Base-by-base conservation (phyloP, 2,329 filamentous ascomycete genomes). In the Remersonia thermophila region DNA sequence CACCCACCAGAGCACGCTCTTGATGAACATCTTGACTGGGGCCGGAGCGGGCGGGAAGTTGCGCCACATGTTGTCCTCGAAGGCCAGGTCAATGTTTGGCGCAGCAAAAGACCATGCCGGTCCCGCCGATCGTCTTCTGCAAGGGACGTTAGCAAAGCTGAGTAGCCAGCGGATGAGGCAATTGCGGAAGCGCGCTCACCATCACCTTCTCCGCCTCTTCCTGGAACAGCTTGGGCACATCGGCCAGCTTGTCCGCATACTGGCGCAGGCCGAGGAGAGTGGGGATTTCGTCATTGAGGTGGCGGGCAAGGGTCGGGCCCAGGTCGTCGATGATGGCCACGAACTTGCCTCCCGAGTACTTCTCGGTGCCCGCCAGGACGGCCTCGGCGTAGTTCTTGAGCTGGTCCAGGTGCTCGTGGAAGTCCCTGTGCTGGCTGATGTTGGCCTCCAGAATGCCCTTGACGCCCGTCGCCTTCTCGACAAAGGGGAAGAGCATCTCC, bases 361-460 rank as follows among this genome's bases (percentile, higher is more conserved):
- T 35, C 10, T 50, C 46, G 32, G 46, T 48, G 3, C 41, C 45
- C 2, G 36, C 45, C 15, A 35, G 17, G 5, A 53, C 46, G 10
- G 30, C 44, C 10, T 49, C 38, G 3, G 54, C 39, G 36, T 57
- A 57, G 2, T 37, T 33, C 7, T 49, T 44, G 14, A 59, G 55
- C 0, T 30, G 27, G 1, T 50, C 48, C 7, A 63, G 18, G 0
- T 54, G 53, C 3, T 44, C 45, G 12, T 57, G 51, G 38, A 67
- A 66, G 1, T 49, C 47, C 7, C 52, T 48, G 40, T 66, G 63
- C 35, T 67, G 61, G 13, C 55, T 54, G 3, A 65, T 48, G 41
- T 61, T 66, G 30, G 39, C 46, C 11, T 60, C 57, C 60, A 65
- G 64, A 16, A 62, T 40, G 1, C 56, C 57, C 27, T 49, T 44